These are phyloP conservation scores for Agarophyton chilense DNA, from an alignment of 23 red algal species.

Conservation along the genomic window DNA sequence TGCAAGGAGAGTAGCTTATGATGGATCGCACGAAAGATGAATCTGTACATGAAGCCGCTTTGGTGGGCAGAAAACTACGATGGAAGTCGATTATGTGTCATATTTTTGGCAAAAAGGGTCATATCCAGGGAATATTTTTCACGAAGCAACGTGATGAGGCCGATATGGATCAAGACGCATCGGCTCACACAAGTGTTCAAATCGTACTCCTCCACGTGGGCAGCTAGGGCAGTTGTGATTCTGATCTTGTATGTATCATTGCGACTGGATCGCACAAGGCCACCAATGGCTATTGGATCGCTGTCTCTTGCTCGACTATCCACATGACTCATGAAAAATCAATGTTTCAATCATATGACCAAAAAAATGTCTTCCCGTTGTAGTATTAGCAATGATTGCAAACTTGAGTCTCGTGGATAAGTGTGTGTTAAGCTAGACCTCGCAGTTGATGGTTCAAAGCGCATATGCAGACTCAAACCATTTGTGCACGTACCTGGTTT, in stretches of 20 bases:
- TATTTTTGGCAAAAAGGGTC: not conserved
- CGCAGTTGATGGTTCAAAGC: no score
- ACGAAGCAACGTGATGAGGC: not conserved
- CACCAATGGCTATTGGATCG: slow-evolving; percentile 19
- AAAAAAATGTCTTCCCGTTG: not conserved
- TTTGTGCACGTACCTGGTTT: no score
- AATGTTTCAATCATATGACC: slow-evolving; percentile 33
- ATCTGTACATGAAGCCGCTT: not conserved
- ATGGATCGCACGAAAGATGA: not conserved
- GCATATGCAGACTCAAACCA: no score
- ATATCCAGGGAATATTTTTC: not conserved
- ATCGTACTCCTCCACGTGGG: no score
- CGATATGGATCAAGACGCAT: not conserved
- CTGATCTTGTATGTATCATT: not conserved
- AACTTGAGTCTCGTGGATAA: not conserved
- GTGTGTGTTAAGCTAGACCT: no score
- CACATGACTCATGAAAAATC: slow-evolving; percentile 35
- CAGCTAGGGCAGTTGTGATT: not conserved
- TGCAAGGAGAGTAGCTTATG: not conserved
- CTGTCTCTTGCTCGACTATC: slow-evolving; percentile 14
- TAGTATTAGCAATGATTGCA: slow-evolving; percentile 21
- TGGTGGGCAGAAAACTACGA: not conserved
- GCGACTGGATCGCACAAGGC: not conserved
- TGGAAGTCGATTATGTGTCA: not conserved
- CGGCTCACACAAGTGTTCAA: not conserved